Conservation (phyloP, 768 basidiomycete species). For the Amanita pseudoporphyria region DNA sequence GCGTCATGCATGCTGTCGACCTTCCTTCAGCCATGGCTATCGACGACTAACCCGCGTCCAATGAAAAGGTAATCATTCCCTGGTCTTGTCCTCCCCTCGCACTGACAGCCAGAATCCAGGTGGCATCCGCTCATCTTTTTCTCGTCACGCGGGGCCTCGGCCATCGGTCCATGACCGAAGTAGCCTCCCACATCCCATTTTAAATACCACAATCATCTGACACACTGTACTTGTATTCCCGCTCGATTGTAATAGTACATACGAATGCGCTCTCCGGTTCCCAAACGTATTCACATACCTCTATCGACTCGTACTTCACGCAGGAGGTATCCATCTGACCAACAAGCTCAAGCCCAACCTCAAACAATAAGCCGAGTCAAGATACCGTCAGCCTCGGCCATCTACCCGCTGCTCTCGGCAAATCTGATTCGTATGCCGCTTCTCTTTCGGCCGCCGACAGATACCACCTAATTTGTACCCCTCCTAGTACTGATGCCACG, state of each 20-base stretch:
- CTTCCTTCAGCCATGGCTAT: conserved; percentile 1
- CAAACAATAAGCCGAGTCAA: background rate
- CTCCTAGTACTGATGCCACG: too few relatives aligned
- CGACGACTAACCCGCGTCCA: background rate
- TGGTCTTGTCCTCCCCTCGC: background rate
- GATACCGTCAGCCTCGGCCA: background rate
- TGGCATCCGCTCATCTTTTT: too few relatives aligned
- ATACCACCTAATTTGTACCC: too few relatives aligned
- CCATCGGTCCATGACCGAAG: background rate
- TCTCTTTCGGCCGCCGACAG: too few relatives aligned
- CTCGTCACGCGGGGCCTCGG: too few relatives aligned
- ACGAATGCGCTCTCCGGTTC: background rate
- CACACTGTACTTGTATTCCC: background rate
- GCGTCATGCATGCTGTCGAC: conserved; percentile 38
- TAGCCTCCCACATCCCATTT: background rate
- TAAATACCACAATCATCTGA: background rate
- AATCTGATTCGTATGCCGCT: background rate
- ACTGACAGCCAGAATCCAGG: too few relatives aligned
- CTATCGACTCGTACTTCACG: too few relatives aligned
- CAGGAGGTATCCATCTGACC: too few relatives aligned
- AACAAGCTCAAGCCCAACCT: background rate
- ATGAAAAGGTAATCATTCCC: background rate
- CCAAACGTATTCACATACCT: too few relatives aligned
- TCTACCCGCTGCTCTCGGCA: background rate
- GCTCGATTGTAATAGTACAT: background rate